Base-by-base conservation (phyloP, 164 flowering plant species). In the Stephania yunnanensis region DNA sequence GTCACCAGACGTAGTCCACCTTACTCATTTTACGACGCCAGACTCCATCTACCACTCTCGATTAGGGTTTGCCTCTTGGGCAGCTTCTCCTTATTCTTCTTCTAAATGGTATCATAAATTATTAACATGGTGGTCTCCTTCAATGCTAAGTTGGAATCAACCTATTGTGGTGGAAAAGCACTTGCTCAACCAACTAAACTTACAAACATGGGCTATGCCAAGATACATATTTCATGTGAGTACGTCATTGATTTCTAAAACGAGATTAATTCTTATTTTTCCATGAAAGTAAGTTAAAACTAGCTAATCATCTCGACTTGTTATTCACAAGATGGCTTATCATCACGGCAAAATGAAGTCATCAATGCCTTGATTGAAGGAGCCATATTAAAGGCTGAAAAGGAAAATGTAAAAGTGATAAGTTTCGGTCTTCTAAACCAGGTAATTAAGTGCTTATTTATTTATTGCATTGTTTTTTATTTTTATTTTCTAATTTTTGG, bases 401-500 rank as follows among this genome's bases (percentile, higher is more conserved):
- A 45, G 6, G 82, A 69, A 67, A 94, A 94, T 9, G 80, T 66
- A 3, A 89, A 82, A 70, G 95, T 91, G 31, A 22, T 93, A 15
- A 91, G 88, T 69, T 75, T 93, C 13, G 94, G 94, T 0, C 88
- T 93, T 45, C 52, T 83, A 46, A 91, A 91, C 75, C 97, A 91
- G 92, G 97, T 77, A 58, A 5, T 5, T 58, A 52, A 52, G 58
- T 52, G 17, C 17, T 52, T 52, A 52, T 52, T 10, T 52, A 52
- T 52, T 52, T 52, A n/a, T n/a, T n/a, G n/a, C n/a, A n/a, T n/a
- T n/a, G n/a, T n/a, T n/a, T n/a, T n/a, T n/a, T n/a, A 1, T 52
- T 52, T 10, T 0, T 2, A 0, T 36, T 36, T 36, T 36, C 42
- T 36, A 36, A 36, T 36, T 0, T 36, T 36, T 36, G 42, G 42